Conservation (phyloP, 139 green algal genomes). For the Coccomyxa sp. region DNA sequence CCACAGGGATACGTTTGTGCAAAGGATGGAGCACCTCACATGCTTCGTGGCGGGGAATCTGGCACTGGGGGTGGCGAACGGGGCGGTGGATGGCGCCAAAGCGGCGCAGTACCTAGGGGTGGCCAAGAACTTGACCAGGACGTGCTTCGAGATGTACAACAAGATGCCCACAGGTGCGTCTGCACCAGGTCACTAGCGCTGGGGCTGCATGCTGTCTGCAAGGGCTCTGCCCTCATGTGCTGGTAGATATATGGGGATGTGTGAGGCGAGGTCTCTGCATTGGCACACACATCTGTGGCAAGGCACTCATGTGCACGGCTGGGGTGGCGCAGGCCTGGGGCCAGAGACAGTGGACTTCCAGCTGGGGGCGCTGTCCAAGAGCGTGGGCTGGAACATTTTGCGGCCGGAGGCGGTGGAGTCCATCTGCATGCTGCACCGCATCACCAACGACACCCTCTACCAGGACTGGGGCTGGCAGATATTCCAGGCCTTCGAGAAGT, state of each 20-base stretch:
- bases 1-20: not conserved
- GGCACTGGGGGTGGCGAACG: slow-evolving; percentile 46
- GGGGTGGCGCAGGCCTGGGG: slow-evolving; percentile 6
- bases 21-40: slow-evolving; percentile 60
- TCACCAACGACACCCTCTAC: slow-evolving; percentile 62
- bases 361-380: not conserved
- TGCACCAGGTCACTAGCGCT: not conserved
- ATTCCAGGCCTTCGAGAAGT: slow-evolving; percentile 18
- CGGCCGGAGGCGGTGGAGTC: slow-evolving; percentile 75
- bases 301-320: not conserved
- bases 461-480: slow-evolving; percentile 62
- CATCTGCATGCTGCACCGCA: slow-evolving; percentile 61
- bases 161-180: slow-evolving; percentile 9
- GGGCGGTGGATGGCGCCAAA: slow-evolving; percentile 32
- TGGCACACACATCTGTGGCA: too few species aligned
- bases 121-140: slow-evolving; percentile 42
- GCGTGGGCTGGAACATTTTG: slow-evolving; percentile 41
- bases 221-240: too few species aligned
- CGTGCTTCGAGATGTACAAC: slow-evolving; percentile 62
- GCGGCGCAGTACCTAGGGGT: slow-evolving; percentile 42
- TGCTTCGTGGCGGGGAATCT: slow-evolving; percentile 74
- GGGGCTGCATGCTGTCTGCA: not conserved
- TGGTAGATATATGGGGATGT: too few species aligned
- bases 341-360: slow-evolving; percentile 14
- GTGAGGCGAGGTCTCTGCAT: too few species aligned